A percentile compares a stretch with the other conserved stretches of the same genome.
phyloP scores from a whole-genome alignment of 768 basidiomycete species.

The Hericium alpestre region DNA sequence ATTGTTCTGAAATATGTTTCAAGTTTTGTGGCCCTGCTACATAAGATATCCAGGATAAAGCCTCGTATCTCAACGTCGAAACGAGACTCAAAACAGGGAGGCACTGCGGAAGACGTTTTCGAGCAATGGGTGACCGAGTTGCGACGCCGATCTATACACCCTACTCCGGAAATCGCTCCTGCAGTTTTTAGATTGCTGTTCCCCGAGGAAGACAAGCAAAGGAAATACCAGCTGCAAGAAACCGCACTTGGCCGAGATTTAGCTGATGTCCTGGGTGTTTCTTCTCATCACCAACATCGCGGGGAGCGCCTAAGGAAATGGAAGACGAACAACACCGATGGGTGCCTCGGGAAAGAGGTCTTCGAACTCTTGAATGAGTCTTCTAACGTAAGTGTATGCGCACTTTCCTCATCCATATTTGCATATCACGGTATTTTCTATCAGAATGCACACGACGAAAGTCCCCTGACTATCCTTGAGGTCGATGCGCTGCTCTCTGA shows the following conservation, averaged over 20 bases:
- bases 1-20: background rate
- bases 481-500: conserved; percentile 64
- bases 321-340: conserved; percentile 34
- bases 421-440: background rate
- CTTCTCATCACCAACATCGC: conserved; percentile 15
- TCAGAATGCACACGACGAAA: conserved; percentile 21
- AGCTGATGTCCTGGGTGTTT: conserved; percentile 28
- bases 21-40: background rate
- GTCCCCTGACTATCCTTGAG: conserved; percentile 32
- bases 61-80: background rate
- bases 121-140: background rate
- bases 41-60: background rate
- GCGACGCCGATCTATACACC: background rate
- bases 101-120: background rate
- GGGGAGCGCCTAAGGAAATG: conserved; percentile 25
- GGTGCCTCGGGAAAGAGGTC: conserved; percentile 67
- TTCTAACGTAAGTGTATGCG: conserved; percentile 24
- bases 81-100: background rate
- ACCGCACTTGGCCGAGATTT: conserved; percentile 42
- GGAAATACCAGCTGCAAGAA: conserved; percentile 72
- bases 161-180: background rate
- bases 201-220: conserved; percentile 63
- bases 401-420: background rate
- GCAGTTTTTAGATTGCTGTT: conserved; percentile 68
- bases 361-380: conserved; percentile 31